Conservation (phyloP, 2,329 filamentous ascomycete genomes). For the Trichoderma oligosporum region DNA sequence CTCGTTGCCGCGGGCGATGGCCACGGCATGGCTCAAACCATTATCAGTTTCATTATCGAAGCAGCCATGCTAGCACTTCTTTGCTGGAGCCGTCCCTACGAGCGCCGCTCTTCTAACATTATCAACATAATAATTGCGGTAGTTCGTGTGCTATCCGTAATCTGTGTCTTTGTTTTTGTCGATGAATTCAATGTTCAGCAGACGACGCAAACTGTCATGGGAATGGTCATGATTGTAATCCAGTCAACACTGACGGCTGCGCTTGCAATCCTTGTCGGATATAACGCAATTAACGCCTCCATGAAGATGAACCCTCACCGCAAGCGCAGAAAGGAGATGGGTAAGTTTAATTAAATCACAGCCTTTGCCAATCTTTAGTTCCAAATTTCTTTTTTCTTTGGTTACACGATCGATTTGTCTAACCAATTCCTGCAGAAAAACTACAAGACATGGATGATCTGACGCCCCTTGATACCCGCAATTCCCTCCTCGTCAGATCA, state of each 20-base stretch:
- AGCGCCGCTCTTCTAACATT: conserved; percentile 80
- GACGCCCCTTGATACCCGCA: conserved; percentile 81
- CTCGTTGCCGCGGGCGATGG: conserved; percentile 82
- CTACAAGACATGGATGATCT: conserved; percentile 72
- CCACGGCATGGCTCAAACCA: conserved; percentile 76
- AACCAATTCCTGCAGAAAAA: conserved; percentile 57
- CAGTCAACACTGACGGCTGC: conserved; percentile 80
- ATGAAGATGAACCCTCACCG: conserved; percentile 87
- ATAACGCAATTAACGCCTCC: conserved; percentile 81
- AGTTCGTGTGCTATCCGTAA: conserved; percentile 82
- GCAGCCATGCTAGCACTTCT: conserved; percentile 72
- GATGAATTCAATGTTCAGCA: conserved; percentile 85
- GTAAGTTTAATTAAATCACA: conserved; percentile 51
- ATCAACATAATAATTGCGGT: conserved; percentile 92
- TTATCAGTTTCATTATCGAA: conserved; percentile 78
- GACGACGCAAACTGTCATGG: conserved; percentile 90
- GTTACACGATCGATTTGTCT: conserved; percentile 25
- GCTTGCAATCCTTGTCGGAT: conserved; percentile 80
- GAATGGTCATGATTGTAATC: conserved; percentile 87
- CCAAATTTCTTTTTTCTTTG: neutral
- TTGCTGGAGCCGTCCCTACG: conserved; percentile 80
- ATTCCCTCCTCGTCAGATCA: conserved; percentile 69
- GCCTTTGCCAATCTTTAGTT: neutral
- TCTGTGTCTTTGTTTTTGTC: conserved; percentile 88
- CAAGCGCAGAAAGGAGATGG: conserved; percentile 81